Percentiles rank a stretch among this genome's conserved stretches.
Evolutionary conservation across 2,329 filamentous ascomycete genomes (phyloP).

Genomic region (Pyrenochaeta sp.): DNA sequence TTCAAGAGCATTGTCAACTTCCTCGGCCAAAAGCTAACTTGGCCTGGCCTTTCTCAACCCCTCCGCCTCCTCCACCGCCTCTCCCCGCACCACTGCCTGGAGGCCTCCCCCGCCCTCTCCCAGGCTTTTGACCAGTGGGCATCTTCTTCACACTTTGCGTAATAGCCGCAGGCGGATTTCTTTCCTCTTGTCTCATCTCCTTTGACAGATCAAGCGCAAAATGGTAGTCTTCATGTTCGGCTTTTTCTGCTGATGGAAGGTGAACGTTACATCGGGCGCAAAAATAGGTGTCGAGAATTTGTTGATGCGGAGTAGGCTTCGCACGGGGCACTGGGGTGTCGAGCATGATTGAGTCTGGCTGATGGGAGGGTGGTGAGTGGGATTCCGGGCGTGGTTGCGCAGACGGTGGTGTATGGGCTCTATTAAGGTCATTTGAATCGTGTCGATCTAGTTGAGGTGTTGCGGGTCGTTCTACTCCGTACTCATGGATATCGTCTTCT

Average conservation of each 20-base stretch:
- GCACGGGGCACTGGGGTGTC: slow-evolving; percentile 2
- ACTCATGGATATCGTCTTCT: slow-evolving; percentile 9
- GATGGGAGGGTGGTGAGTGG: slow-evolving; percentile 9
- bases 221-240: slow-evolving; percentile 93
- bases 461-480: slow-evolving; percentile 18
- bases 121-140: slow-evolving; percentile 25
- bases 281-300: slow-evolving; percentile 49
- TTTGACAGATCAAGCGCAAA: slow-evolving; percentile 86
- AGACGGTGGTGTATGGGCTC: slow-evolving; percentile 39
- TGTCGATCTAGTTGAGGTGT: slow-evolving; percentile 19
- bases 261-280: slow-evolving; percentile 73
- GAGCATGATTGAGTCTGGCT: slow-evolving; percentile 3
- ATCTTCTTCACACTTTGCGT: slow-evolving; percentile 12
- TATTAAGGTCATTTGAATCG: slow-evolving; percentile 14
- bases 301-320: slow-evolving; percentile 24
- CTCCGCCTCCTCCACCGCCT: slow-evolving; percentile 12
- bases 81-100: slow-evolving; percentile 30
- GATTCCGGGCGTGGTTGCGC: slow-evolving; percentile 34
- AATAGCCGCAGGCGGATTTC: slow-evolving; percentile 14
- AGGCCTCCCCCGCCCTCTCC: slow-evolving; percentile 49
- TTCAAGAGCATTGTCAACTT: slow-evolving; percentile 3
- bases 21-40: slow-evolving; percentile 53
- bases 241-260: slow-evolving; percentile 67
- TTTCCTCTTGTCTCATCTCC: slow-evolving; percentile 53
- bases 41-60: slow-evolving; percentile 55